These are phyloP conservation scores for Metschnikowia lachancei DNA, from an alignment of 805 yeast species.

Conservation along the genomic window DNA sequence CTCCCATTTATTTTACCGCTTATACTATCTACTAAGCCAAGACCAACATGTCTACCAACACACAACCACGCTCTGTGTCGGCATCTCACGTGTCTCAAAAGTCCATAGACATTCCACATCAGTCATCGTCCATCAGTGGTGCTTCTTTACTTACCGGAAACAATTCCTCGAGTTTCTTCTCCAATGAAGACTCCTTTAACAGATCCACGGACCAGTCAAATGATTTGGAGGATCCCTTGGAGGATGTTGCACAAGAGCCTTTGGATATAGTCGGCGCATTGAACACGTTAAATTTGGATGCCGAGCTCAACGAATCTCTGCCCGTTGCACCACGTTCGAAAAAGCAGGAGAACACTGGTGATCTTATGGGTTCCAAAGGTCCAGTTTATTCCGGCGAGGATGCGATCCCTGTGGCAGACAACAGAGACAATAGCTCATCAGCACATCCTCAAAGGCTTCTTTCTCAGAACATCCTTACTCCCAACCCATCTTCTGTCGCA, in stretches of 20 bases:
- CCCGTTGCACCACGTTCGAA: not conserved
- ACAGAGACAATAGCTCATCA: conserved; percentile 1
- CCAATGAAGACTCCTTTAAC: conserved; percentile 19
- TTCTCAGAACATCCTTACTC: conserved; percentile 29
- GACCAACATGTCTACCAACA: conserved; percentile 18
- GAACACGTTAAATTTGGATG: conserved; percentile 45
- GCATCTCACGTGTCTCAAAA: conserved; percentile 2
- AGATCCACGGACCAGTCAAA: conserved; percentile 6
- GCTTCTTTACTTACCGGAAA: conserved; percentile 6
- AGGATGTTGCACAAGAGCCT: conserved; percentile 18
- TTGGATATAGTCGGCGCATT: conserved; percentile 50
- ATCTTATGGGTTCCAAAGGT: not conserved
- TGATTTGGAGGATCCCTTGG: conserved; percentile 10
- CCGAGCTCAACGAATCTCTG: conserved; percentile 25
- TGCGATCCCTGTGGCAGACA: not conserved
- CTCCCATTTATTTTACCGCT: conserved; percentile 14
- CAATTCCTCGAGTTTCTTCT: conserved; percentile 23
- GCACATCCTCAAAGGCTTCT: conserved; percentile 12
- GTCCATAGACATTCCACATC: conserved; percentile 2
- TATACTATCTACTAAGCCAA: conserved; percentile 1
- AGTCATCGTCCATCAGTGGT: conserved; percentile 27
- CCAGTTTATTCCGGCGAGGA: not conserved
- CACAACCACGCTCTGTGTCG: conserved; percentile 26
- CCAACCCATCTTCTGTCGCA: conserved; percentile 23
- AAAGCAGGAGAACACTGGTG: not conserved